Percentiles rank a stretch among this genome's conserved stretches.
These are phyloP conservation scores for Malassezia vespertilionis DNA, from an alignment of 1,284 basidiomycete genomes.

Conservation along the genomic window DNA sequence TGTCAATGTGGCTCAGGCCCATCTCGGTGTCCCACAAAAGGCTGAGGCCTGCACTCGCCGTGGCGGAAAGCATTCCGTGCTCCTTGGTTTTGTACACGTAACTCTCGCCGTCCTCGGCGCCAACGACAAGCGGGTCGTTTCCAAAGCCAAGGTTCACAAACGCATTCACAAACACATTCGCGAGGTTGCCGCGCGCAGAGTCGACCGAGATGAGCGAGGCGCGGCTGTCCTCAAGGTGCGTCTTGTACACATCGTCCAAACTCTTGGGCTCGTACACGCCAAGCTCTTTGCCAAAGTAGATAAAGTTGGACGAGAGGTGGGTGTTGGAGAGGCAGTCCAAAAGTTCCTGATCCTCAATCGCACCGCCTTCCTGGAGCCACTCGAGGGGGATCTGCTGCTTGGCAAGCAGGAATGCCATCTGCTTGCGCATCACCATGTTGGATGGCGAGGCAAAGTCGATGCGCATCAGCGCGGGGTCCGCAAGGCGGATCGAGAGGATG, in stretches of 20 bases:
- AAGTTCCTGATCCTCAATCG: conserved; percentile 52
- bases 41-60: conserved; percentile 83
- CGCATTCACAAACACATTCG: conserved; percentile 94
- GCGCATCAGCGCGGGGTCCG: conserved; percentile 64
- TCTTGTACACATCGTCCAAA: conserved; percentile 95
- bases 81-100: conserved; percentile 99
- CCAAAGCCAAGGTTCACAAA: conserved; percentile 98
- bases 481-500: conserved; percentile 72
- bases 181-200: conserved; percentile 85
- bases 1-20: conserved; percentile 88
- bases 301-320: conserved; percentile 60
- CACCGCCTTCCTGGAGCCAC: conserved; percentile 64
- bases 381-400: conserved; percentile 82
- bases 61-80: conserved; percentile 93
- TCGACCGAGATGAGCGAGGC: conserved; percentile 57
- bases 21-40: conserved; percentile 93
- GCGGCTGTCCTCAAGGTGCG: conserved; percentile 68
- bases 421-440: conserved; percentile 66
- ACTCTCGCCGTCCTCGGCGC: conserved; percentile 84
- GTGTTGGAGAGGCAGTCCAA: conserved; percentile 67
- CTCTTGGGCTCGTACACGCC: conserved; percentile 80
- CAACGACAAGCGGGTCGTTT: conserved; percentile 96
- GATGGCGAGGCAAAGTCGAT: conserved; percentile 43
- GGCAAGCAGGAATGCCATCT: conserved; percentile 85
- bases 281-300: conserved; percentile 85